Percentiles rank a stretch among this genome's conserved stretches.
Conservation (phyloP, 2,329 filamentous ascomycete genomes). For the Pseudogymnoascus sp. region DNA sequence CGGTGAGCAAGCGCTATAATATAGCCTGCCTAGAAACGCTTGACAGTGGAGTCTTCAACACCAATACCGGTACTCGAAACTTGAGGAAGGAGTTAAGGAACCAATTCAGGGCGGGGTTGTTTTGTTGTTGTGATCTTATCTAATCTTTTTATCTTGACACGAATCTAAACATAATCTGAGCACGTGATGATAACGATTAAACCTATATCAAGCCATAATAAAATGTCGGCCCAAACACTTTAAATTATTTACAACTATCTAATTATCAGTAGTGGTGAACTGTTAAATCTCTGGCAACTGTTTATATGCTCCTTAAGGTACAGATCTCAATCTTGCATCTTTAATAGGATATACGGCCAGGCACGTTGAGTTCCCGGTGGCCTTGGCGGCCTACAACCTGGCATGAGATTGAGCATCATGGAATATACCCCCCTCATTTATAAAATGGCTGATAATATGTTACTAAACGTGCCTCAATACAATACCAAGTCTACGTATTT, state of each 20-base stretch:
- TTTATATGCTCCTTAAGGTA: background rate
- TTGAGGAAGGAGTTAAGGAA: background rate
- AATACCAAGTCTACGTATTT: background rate
- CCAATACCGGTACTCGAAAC: background rate
- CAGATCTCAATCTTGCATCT: background rate
- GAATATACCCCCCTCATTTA: background rate
- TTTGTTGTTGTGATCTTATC: background rate
- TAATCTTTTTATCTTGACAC: background rate
- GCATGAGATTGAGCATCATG: background rate
- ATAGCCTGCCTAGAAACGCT: background rate
- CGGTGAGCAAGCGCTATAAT: background rate
- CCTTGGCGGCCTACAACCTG: background rate
- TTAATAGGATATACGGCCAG: background rate
- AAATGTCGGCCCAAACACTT: too few species aligned
- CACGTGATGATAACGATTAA: background rate
- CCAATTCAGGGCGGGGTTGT: background rate
- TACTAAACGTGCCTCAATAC: background rate
- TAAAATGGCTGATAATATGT: background rate
- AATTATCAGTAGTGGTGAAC: background rate
- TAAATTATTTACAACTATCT: background rate
- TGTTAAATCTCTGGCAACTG: background rate
- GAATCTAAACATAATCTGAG: background rate
- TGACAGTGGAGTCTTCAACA: background rate
- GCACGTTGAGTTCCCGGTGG: background rate
- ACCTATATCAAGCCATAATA: background rate